Evolutionary conservation across 1,139 yeast genomes (phyloP).

Genomic region (Diutina scorzettiae): DNA sequence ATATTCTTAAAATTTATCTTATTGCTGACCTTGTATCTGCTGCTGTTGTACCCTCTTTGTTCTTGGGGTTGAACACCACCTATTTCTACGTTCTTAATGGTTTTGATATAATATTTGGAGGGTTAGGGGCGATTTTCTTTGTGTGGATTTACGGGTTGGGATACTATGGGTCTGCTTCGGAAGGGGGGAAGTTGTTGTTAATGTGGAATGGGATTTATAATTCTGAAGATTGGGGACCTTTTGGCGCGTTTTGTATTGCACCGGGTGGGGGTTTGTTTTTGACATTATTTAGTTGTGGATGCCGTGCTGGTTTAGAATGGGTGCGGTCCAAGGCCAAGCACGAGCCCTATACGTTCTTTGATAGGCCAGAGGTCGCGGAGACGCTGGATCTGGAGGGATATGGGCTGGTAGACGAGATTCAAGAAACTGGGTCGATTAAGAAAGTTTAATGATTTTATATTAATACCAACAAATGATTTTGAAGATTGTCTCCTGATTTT

Average conservation of each 20-base stretch:
- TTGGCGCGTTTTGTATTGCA: conserved; percentile 89
- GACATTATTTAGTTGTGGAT: conserved; percentile 22
- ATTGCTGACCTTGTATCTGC: conserved; percentile 87
- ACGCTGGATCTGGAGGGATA: neutral
- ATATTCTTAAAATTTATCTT: conserved; percentile 74
- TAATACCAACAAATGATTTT: too few relatives aligned
- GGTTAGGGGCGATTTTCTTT: conserved; percentile 67
- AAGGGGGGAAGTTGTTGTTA: conserved; percentile 68
- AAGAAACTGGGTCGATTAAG: too few relatives aligned
- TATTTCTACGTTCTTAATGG: conserved; percentile 64
- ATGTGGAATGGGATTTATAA: conserved; percentile 71
- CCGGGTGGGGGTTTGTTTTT: conserved; percentile 69
- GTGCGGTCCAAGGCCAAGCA: neutral
- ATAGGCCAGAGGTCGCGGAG: neutral
- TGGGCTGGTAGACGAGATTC: neutral
- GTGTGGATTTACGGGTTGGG: conserved; percentile 78
- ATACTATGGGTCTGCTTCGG: conserved; percentile 56
- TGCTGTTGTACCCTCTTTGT: conserved; percentile 74
- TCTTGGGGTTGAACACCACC: conserved; percentile 60
- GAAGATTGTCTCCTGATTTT: too few relatives aligned
- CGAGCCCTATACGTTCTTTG: conserved; percentile 1
- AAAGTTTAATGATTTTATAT: too few relatives aligned
- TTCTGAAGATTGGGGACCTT: conserved; percentile 80
- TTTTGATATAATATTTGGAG: conserved; percentile 72
- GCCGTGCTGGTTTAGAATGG: neutral